Base-by-base conservation (phyloP, 1,284 basidiomycete species). In the Cerrena zonata region DNA sequence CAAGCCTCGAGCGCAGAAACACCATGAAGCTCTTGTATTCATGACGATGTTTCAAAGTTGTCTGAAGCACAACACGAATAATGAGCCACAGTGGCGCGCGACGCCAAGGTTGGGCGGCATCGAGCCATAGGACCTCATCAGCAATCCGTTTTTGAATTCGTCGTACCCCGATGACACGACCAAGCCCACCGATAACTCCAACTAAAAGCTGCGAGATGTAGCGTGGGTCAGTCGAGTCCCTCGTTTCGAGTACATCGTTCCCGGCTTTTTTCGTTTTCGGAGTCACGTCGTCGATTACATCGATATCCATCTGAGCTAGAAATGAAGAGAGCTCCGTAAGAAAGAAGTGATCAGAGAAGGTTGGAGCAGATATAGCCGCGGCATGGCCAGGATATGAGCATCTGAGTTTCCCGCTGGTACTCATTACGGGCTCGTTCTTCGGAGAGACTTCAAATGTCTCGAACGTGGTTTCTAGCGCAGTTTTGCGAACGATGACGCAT, bases 21-120 rank as follows among this genome's bases (percentile, higher is more conserved):
- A 69, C 47, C 58, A 78, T 71, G 57, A 80, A 80, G 0, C 44
- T 21, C 52, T 80, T 80, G 63, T 79, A 80, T 1, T 57, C 56
- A n/a, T 46, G 47, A n/a, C 48, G 56, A 24, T 41, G 42, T 15
- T 49, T 36, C 5, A 77, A 60, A 0, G 72, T 63, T 0, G 70
- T 72, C 51, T 80, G 78, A 2, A 79, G 52, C 0, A 69, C 65
- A 1, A 79, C 70, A 7, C 74, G 71, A 30, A 77, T 59, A n/a
- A 75, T 56, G n/a, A 39, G 13, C 37, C 37, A 39, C 3, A 76
- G 67, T 73, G 72, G 61, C 3, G 73, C 73, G n/a, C 77, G 64
- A 15, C 74, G 61, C 76, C 76, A 78, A 11, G 75, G 75, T 13
- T 64, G 60, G 24, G 51, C n/a, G 21, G 5, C 21, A 15, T 39